Evolutionary conservation across 2,329 filamentous ascomycete genomes (phyloP), one percentile per base, ranked within the genome.

Genomic region (Hypoxylon sp.): DNA sequence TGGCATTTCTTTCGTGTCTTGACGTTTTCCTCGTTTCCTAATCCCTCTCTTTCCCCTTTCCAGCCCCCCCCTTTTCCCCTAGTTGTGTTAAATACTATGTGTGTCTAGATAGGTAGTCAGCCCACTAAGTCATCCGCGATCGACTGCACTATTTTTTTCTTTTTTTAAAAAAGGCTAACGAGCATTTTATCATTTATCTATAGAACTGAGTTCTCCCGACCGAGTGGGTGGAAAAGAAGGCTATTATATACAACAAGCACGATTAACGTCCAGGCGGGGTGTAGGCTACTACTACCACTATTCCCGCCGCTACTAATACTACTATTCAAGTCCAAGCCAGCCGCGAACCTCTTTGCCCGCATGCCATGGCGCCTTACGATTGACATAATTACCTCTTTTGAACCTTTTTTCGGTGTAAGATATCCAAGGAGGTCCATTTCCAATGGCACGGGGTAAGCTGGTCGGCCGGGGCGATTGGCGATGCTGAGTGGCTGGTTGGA

Each of bases 341-440:
- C 44, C 44, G 24, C 37, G 37, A 39, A 42, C 37, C 37, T 42
- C 37, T 42, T 19, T 9, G 19, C 44, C 19, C 24, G 19, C 44
- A 47, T 47, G 9, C 8, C 26, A 14, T 5, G 26, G 22, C 46
- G 46, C 46, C 46, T 17, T 50, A 44, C 39, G 17, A 44, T 19
- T 44, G 39, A 22, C 39, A 44, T 44, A 11, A 44, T 22, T 44
- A 8, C 39, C 39, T 44, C 39, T 44, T 44, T 44, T n/a, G 9
- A 31, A 8, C 17, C 3, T 10, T n/a, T 10, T 44, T 44, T 44
- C 39, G 39, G 39, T 44, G 17, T 44, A 19, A 44, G 39, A 44
- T 44, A n/a, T 42, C 39, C n/a, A 44, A 22, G 39, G 17, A n/a
- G 39, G 22, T 29, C 42, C 55, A 59, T 59, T 59, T 59, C 44